These are phyloP conservation scores for Sicyos baderoa DNA, from an alignment of 306 rosid genomes.

Conservation along the genomic window DNA sequence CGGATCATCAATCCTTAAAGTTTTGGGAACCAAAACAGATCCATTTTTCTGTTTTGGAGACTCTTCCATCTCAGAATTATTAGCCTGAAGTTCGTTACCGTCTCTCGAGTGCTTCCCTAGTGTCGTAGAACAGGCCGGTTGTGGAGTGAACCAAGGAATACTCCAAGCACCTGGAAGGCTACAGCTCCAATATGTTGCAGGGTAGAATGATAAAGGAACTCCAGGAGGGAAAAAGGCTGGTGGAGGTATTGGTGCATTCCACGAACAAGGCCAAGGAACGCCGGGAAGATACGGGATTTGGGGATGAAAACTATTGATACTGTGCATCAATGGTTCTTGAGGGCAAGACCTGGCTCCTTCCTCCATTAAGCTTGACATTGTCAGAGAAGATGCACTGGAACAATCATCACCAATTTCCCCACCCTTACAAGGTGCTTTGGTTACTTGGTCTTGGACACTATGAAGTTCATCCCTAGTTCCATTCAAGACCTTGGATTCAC, in stretches of 20 bases:
- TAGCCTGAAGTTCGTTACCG: slow-evolving; percentile 29
- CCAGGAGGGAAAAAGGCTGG: slow-evolving; percentile 59
- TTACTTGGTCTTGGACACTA: slow-evolving; percentile 31
- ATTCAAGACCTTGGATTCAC: slow-evolving; percentile 53
- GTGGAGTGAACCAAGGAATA: slow-evolving; percentile 58
- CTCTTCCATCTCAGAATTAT: slow-evolving; percentile 30
- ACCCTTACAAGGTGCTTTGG: slow-evolving; percentile 27
- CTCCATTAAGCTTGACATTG: slow-evolving; percentile 40
- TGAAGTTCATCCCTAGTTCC: slow-evolving; percentile 38
- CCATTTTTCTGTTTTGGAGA: slow-evolving; percentile 47
- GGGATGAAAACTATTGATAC: slow-evolving; percentile 40
- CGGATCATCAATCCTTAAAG: slow-evolving; percentile 74
- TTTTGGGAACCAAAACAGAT: slow-evolving; percentile 69
- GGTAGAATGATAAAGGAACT: slow-evolving; percentile 55
- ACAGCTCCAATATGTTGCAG: slow-evolving; percentile 64
- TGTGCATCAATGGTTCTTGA: slow-evolving; percentile 31
- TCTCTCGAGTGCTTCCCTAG: slow-evolving; percentile 74
- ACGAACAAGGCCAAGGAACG: slow-evolving; percentile 79
- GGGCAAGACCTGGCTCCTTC: slow-evolving; percentile 33
- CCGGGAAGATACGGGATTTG: slow-evolving; percentile 57
- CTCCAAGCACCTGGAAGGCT: slow-evolving; percentile 53
- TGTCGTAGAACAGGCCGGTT: slow-evolving; percentile 32
- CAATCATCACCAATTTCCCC: slow-evolving; percentile 50
- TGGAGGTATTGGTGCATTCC: slow-evolving; percentile 51
- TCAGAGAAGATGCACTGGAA: slow-evolving; percentile 44